Conservation (phyloP, 164 flowering plant species). For the Kalanchoe fedtschenkoi region DNA sequence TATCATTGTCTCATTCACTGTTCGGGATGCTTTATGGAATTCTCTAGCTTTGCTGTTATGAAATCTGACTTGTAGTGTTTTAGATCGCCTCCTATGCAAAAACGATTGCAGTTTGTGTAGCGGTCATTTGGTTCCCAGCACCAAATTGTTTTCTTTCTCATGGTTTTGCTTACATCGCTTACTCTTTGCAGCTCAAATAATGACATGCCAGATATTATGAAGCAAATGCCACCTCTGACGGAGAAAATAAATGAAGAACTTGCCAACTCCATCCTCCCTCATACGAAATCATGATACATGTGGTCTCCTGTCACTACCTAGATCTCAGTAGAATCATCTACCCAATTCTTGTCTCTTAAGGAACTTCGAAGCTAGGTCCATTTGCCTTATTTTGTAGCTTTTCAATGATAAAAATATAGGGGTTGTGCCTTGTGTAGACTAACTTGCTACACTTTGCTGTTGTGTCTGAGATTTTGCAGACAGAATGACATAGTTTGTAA, state of each 20-base stretch:
- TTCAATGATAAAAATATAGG: too few species aligned
- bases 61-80: too few species aligned
- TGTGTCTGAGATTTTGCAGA: too few species aligned
- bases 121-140: background rate
- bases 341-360: too few species aligned
- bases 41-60: background rate
- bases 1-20: background rate
- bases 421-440: too few species aligned
- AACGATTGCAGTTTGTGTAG: background rate
- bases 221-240: conserved; percentile 87
- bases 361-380: too few species aligned
- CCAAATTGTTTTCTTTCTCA: background rate
- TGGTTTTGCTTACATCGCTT: background rate
- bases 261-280: conserved; percentile 44
- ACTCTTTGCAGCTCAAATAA: conserved; percentile 42
- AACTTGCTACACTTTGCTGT: too few species aligned
- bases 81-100: too few species aligned
- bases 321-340: too few species aligned
- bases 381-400: too few species aligned
- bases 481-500: too few species aligned
- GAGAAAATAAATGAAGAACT: conserved; percentile 80
- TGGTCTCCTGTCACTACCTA: too few species aligned
- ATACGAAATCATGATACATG: background rate
- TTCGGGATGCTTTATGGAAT: background rate
- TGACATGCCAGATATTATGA: conserved; percentile 60